Conservation (phyloP, 2,329 filamentous ascomycete species). For the Phaeosphaeriaceae sp. region DNA sequence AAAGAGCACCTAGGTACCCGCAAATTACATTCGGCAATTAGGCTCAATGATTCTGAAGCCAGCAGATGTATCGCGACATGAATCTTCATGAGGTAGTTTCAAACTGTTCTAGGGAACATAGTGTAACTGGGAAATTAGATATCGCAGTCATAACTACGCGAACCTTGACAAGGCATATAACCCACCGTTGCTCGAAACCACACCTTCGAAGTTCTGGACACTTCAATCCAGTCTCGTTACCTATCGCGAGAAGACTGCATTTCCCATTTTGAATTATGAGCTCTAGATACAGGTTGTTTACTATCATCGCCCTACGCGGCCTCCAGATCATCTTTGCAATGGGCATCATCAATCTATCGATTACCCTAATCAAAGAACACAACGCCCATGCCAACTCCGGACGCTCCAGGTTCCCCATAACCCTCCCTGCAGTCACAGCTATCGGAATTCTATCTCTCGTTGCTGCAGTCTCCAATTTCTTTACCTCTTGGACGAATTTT, state of each 20-base stretch:
- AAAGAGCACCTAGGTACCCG: not conserved
- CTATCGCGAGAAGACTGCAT: no score
- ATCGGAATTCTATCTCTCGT: slow-evolving; percentile 21
- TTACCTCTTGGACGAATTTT: slow-evolving; percentile 13
- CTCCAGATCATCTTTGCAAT: slow-evolving; percentile 23
- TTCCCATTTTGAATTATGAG: not conserved
- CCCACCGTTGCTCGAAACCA: no score
- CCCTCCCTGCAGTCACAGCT: not conserved
- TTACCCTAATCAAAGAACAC: slow-evolving; percentile 21
- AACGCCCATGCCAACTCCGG: slow-evolving; percentile 4
- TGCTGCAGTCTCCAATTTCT: slow-evolving; percentile 18
- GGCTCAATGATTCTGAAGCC: no score
- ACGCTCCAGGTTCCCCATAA: slow-evolving; percentile 14
- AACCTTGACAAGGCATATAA: no score
- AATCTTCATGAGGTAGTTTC: no score
- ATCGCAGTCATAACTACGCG: no score
- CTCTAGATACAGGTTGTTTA: not conserved
- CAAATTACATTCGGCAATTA: not conserved
- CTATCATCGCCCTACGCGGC: slow-evolving; percentile 19
- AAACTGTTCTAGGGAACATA: no score
- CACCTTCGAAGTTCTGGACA: no score
- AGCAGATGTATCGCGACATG: no score
- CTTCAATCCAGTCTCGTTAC: no score
- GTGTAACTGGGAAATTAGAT: no score
- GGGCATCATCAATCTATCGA: slow-evolving; percentile 22